Evolutionary conservation across 1,284 basidiomycete genomes (phyloP).

Genomic region (Trichosporon sp.): DNA sequence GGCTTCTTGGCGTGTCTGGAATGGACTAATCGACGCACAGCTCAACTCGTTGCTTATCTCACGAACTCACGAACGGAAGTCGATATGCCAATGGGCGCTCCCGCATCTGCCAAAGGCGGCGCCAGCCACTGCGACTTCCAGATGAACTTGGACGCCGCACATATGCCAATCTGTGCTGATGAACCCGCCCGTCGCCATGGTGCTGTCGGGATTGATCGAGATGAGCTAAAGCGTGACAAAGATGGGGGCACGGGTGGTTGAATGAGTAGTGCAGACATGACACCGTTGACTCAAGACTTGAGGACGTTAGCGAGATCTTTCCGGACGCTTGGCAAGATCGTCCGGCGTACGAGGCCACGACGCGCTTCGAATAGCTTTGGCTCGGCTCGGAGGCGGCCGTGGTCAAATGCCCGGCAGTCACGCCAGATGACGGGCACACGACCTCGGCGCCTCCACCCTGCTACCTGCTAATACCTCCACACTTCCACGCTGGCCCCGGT

Average conservation of each 20-base stretch:
- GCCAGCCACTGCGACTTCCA: slow-evolving; percentile 12
- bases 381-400: background rate
- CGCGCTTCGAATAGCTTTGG: background rate
- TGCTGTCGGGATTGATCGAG: background rate
- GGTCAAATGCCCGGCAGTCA: slow-evolving; percentile 12
- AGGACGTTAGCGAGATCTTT: background rate
- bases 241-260: background rate
- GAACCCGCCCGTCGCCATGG: slow-evolving; percentile 3
- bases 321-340: background rate
- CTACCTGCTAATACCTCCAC: no score
- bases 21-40: background rate
- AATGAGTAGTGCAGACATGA: background rate
- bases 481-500: background rate
- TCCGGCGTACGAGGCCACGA: background rate
- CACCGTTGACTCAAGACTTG: background rate
- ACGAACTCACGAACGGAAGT: background rate
- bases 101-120: background rate
- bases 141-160: background rate
- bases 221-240: background rate
- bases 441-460: background rate
- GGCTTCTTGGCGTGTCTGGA: background rate
- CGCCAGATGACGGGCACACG: slow-evolving; percentile 6
- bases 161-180: background rate
- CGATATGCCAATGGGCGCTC: background rate
- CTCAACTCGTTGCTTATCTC: background rate